Base-by-base conservation (phyloP, 495 filamentous ascomycete genomes). In the Xanthoparmelia taractica region DNA sequence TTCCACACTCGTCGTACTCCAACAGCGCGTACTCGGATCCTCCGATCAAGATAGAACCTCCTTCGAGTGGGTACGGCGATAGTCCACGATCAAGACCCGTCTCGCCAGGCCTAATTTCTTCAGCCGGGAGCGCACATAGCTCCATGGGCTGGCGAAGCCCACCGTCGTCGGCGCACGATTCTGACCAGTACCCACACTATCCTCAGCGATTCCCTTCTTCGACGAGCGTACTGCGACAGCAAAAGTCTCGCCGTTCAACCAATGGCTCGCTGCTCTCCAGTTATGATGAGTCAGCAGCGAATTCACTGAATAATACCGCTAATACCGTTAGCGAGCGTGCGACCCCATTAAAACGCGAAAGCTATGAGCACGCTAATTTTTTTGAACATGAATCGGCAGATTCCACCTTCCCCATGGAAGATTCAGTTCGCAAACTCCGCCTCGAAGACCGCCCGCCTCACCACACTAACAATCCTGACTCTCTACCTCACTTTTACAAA, bases 311-410 rank as follows among this genome's bases (percentile, higher is more conserved):
- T 58, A 52, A 63, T 58, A 60, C 67, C 52, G 55, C 69, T 29
- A 71, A 10, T 36, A 36, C 34, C 34, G n/a, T 45, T 45, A 58
- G 60, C 43, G 54, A 58, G 10, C 36, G 45, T 37, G 27, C 61
- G 64, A 69, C 61, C 58, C 57, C 23, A 17, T 78, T 81, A 17
- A 80, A 84, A 64, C 77, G 83, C 43, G 79, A 81, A 55, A 87
- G 84, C 69, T 87, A 82, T 73, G 86, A 83, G 70, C 87, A 79
- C 63, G 80, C 71, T 66, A 80, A 80, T 54, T 86, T 81, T 75
- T 81, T 72, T 69, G 85, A 85, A 81, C 72, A 75, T 45, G 88
- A 90, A 63, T 77, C 71, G 18, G 54, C 54, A 18, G 84, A 88
- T 58, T 43, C 61, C 17, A 67, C 66, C 60, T 88, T 88, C 58